These are phyloP conservation scores for Podospora tetraspora DNA, from an alignment of 495 filamentous ascomycete genomes.

Conservation along the genomic window DNA sequence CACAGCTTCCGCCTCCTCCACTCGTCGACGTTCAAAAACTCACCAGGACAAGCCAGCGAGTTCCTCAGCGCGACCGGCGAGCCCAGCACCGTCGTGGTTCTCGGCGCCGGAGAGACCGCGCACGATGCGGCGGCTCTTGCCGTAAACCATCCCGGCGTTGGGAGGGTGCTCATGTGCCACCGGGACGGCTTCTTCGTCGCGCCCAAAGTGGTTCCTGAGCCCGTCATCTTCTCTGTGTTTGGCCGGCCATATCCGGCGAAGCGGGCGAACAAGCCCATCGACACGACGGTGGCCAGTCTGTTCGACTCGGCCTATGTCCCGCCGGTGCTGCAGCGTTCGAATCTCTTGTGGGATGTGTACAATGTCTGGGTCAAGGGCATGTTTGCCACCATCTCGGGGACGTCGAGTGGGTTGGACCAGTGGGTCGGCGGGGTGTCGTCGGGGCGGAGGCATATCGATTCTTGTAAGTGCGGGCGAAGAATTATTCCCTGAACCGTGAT, in stretches of 20 bases:
- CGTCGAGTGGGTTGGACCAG: constrained; percentile 32
- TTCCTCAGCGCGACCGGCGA: constrained; percentile 18
- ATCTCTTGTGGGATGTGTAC: constrained; percentile 33
- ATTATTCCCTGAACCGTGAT: neutral
- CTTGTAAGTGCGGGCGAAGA: constrained; percentile 1
- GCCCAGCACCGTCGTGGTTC: constrained; percentile 30
- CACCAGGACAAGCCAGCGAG: constrained; percentile 14
- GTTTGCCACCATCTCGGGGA: constrained; percentile 32
- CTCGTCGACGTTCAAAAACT: constrained; percentile 34
- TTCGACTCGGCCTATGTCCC: constrained; percentile 45
- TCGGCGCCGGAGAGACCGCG: constrained; percentile 37
- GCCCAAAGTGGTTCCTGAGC: constrained; percentile 28
- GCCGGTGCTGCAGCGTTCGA: constrained; percentile 26
- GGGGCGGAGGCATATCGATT: constrained; percentile 13
- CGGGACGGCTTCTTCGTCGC: constrained; percentile 34
- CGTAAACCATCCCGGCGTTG: constrained; percentile 27
- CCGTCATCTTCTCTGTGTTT: constrained; percentile 1
- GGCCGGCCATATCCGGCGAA: neutral
- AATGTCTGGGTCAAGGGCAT: constrained; percentile 30
- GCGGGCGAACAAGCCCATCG: constrained; percentile 35
- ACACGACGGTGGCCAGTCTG: constrained; percentile 36
- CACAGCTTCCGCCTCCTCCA: constrained; percentile 24
- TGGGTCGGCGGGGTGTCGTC: constrained; percentile 31
- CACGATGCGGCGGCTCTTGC: constrained; percentile 36
- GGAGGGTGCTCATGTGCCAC: constrained; percentile 34